Evolutionary conservation across 148 eudicot species (phyloP).

Genomic region (Arbutus unedo): DNA sequence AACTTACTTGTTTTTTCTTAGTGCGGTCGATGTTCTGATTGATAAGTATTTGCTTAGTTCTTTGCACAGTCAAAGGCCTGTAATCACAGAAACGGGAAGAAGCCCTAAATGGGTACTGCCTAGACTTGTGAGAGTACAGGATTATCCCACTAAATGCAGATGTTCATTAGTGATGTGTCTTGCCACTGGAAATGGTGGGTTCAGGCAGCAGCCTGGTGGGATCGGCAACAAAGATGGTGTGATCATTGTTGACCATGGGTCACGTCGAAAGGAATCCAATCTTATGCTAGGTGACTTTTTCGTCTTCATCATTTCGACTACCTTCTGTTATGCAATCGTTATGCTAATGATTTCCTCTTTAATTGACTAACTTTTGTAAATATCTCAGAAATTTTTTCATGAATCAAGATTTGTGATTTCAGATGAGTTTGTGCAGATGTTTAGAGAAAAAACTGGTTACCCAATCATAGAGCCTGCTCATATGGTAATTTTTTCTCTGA

Average conservation of each 20-base stretch:
- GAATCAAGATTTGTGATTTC: slow-evolving; percentile 18
- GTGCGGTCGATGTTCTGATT: neutral
- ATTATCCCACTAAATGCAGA: slow-evolving; percentile 18
- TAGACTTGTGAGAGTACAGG: slow-evolving; percentile 23
- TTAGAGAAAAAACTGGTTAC: slow-evolving; percentile 69
- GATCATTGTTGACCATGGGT: slow-evolving; percentile 91
- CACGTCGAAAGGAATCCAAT: slow-evolving; percentile 85
- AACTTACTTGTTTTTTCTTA: neutral
- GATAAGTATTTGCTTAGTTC: slow-evolving; percentile 13
- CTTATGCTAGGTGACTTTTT: slow-evolving; percentile 86
- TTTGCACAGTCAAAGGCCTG: slow-evolving; percentile 9
- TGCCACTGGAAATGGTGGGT: slow-evolving; percentile 32
- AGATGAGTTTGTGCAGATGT: slow-evolving; percentile 91
- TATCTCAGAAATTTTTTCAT: neutral
- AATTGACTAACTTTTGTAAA: neutral
- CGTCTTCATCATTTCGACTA: neutral
- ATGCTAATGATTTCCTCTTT: neutral
- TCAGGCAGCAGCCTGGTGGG: slow-evolving; percentile 25
- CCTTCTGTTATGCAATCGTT: neutral
- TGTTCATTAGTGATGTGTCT: slow-evolving; percentile 26
- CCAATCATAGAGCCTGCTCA: slow-evolving; percentile 95
- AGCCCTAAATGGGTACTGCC: slow-evolving; percentile 22
- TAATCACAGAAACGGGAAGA: slow-evolving; percentile 20
- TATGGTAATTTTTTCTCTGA: slow-evolving; percentile 55
- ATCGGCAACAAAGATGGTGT: slow-evolving; percentile 65